A percentile compares a stretch with the other conserved stretches of the same genome.
These are phyloP conservation scores for Panus rudis DNA, from an alignment of 768 basidiomycete species.

Conservation along the genomic window DNA sequence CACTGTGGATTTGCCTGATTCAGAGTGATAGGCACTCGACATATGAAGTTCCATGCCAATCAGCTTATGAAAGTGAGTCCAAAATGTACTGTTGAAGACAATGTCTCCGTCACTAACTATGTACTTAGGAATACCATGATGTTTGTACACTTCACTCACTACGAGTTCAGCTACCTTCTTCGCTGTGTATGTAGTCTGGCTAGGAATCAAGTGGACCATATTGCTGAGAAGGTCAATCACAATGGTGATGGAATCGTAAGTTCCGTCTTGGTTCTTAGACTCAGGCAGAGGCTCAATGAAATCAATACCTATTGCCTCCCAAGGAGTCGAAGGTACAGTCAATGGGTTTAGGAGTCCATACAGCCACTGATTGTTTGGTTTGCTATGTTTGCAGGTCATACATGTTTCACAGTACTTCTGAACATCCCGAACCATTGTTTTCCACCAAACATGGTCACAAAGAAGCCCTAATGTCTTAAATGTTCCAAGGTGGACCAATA, in stretches of 20 bases:
- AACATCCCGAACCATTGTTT: conserved; percentile 23
- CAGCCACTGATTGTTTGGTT: conserved; percentile 14
- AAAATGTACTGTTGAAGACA: conserved; percentile 36
- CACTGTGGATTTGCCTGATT: conserved; percentile 35
- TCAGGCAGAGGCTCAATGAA: conserved; percentile 19
- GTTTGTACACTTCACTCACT: conserved; percentile 28
- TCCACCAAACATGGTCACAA: conserved; percentile 33
- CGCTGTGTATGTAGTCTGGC: conserved; percentile 23
- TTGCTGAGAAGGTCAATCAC: conserved; percentile 18
- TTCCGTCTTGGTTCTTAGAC: conserved; percentile 14
- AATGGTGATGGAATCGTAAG: conserved; percentile 19
- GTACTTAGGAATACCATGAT: conserved; percentile 30
- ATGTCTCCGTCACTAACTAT: conserved; percentile 38
- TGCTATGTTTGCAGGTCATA: conserved; percentile 13
- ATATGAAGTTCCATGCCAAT: conserved; percentile 26
- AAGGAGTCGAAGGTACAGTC: conserved; percentile 17
- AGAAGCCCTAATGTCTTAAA: conserved; percentile 29
- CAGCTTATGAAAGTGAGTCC: conserved; percentile 27
- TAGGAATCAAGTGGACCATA: conserved; percentile 24
- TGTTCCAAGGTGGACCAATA: conserved; percentile 31
- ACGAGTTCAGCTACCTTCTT: conserved; percentile 29
- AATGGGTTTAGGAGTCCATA: conserved; percentile 20
- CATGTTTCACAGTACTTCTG: conserved; percentile 22
- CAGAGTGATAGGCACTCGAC: conserved; percentile 34
- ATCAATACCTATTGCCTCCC: conserved; percentile 23